A percentile compares a stretch with the other conserved stretches of the same genome.
These are phyloP conservation scores for Xylaria nigripes DNA, from an alignment of 495 filamentous ascomycete species.

Conservation along the genomic window DNA sequence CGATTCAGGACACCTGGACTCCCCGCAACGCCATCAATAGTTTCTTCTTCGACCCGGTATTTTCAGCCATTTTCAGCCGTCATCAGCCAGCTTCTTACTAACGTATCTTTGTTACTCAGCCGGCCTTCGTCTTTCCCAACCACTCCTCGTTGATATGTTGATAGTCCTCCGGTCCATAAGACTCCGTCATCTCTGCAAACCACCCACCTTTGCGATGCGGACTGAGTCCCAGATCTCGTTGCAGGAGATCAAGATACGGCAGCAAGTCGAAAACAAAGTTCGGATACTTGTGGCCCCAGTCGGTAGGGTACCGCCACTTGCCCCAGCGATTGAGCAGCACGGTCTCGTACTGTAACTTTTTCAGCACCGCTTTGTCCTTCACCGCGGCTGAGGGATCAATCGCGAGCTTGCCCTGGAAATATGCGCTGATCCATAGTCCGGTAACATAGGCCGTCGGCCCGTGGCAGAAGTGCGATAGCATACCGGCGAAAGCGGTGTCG, in stretches of 20 bases:
- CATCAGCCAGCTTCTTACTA: background rate
- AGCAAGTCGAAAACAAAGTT: conserved; percentile 70
- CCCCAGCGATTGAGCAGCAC: conserved; percentile 60
- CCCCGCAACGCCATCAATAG: background rate
- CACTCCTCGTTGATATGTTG: conserved; percentile 52
- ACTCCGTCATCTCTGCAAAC: conserved; percentile 43
- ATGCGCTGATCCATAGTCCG: conserved; percentile 65
- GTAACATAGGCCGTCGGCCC: conserved; percentile 56
- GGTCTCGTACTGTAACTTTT: conserved; percentile 43
- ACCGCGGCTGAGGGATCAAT: conserved; percentile 15
- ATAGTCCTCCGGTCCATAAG: conserved; percentile 57
- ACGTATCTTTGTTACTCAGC: background rate
- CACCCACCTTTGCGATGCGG: conserved; percentile 37
- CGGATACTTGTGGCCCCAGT: conserved; percentile 54
- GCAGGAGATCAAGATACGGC: conserved; percentile 68
- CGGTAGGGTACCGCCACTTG: conserved; percentile 58
- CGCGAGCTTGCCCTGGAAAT: conserved; percentile 36
- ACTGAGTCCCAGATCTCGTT: conserved; percentile 54
- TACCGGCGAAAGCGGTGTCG: conserved; percentile 61
- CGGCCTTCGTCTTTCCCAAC: conserved; percentile 11
- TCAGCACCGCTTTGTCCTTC: conserved; percentile 19
- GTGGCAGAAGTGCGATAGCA: conserved; percentile 56
- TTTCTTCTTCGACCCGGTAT: conserved; percentile 10
- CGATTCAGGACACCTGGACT: background rate
- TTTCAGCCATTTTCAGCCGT: background rate